Conservation (phyloP, 2,329 filamentous ascomycete genomes). For the Xylaria sp. region DNA sequence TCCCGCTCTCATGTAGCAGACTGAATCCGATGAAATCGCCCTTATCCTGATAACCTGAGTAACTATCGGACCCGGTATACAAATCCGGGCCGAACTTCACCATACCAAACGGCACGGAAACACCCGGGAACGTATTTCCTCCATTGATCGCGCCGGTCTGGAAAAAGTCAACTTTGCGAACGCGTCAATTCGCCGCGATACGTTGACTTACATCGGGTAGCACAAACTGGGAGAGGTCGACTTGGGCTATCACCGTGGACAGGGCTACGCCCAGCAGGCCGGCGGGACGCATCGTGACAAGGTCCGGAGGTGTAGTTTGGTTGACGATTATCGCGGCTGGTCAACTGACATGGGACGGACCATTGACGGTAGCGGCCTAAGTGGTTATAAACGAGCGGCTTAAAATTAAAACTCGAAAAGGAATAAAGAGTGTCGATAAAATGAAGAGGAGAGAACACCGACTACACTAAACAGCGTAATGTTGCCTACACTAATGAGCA, state of each 20-base stretch:
- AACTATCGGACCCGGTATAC: slow-evolving; percentile 51
- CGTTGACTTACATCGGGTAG: slow-evolving; percentile 28
- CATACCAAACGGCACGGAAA: slow-evolving; percentile 51
- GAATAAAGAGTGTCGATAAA: background rate
- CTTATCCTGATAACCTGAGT: slow-evolving; percentile 54
- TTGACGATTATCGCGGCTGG: background rate
- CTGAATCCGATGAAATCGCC: slow-evolving; percentile 63
- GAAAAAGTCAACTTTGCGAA: slow-evolving; percentile 13
- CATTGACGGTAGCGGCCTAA: background rate
- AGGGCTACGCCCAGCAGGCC: slow-evolving; percentile 7
- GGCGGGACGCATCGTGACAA: slow-evolving; percentile 24
- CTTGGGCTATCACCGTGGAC: slow-evolving; percentile 11
- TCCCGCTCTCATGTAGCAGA: slow-evolving; percentile 68
- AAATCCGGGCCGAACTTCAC: slow-evolving; percentile 55
- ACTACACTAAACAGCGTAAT: background rate
- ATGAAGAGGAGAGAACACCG: background rate
- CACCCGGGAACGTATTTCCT: slow-evolving; percentile 54
- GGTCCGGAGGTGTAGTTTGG: slow-evolving; percentile 7
- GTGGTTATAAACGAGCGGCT: background rate
- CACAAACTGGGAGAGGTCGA: slow-evolving; percentile 28
- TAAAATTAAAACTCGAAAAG: background rate
- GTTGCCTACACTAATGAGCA: background rate
- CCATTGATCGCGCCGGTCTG: slow-evolving; percentile 50
- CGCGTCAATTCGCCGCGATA: background rate
- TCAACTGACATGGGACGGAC: slow-evolving; percentile 1